Conservation (phyloP, 129 eudicot genomes). For the Tagetes erecta region DNA sequence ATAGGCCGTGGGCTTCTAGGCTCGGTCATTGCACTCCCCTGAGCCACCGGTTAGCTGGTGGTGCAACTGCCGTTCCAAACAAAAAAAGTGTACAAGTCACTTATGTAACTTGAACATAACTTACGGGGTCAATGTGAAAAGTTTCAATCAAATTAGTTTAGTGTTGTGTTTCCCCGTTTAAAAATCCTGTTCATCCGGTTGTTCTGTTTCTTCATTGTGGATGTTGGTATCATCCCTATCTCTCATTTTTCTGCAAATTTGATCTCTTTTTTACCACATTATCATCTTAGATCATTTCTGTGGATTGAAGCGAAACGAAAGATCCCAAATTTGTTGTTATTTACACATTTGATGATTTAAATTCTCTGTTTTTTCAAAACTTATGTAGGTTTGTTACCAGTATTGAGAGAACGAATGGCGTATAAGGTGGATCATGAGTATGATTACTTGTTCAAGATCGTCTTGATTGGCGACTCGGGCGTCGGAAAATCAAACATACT, state of each 20-base stretch:
- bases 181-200: slow-evolving; percentile 46
- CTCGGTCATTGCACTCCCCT: no score
- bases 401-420: slow-evolving; percentile 55
- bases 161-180: slow-evolving; percentile 30
- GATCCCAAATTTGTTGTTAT: background rate
- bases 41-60: no score
- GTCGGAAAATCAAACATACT: slow-evolving; percentile 95
- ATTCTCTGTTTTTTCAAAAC: background rate
- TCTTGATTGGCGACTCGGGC: slow-evolving; percentile 86
- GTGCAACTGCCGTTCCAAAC: no score
- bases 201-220: slow-evolving; percentile 39
- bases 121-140: background rate
- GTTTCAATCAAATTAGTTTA: background rate
- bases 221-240: slow-evolving; percentile 28
- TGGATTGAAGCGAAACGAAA: background rate
- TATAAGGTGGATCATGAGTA: slow-evolving; percentile 94
- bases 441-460: slow-evolving; percentile 81
- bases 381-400: slow-evolving; percentile 30
- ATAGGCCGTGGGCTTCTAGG: no score
- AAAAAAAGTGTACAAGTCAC: no score
- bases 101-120: background rate
- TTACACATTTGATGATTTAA: slow-evolving; percentile 7
- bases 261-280: slow-evolving; percentile 5
- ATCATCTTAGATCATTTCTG: background rate
- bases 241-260: slow-evolving; percentile 18